Evolutionary conservation across 2,329 filamentous ascomycete species (phyloP).

Genomic region (Cyanodermella asteris): DNA sequence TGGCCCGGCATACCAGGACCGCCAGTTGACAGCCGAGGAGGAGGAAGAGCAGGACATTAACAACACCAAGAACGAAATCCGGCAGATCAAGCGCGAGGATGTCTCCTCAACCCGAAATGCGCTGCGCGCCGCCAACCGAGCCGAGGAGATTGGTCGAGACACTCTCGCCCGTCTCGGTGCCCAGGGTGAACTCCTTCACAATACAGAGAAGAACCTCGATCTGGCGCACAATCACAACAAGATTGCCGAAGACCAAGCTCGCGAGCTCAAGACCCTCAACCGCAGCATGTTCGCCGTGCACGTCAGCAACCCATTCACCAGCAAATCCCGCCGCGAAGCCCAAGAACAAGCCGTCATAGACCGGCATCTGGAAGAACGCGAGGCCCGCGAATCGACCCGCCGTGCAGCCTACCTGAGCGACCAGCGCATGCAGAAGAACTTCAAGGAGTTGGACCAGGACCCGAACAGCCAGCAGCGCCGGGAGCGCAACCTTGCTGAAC

Average conservation of each 20-base stretch:
- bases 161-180: constrained; percentile 52
- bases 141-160: constrained; percentile 47
- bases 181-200: constrained; percentile 62
- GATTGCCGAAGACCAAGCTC: constrained; percentile 56
- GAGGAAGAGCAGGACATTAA: constrained; percentile 54
- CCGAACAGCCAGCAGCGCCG: constrained; percentile 28
- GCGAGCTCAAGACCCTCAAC: constrained; percentile 68
- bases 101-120: constrained; percentile 51
- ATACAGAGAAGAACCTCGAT: constrained; percentile 57
- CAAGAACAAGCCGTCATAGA: constrained; percentile 49
- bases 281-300: constrained; percentile 78
- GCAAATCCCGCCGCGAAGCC: constrained; percentile 38
- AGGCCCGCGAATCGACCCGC: constrained; percentile 32
- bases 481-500: constrained; percentile 35
- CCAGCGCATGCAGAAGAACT: constrained; percentile 41
- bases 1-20: constrained; percentile 32
- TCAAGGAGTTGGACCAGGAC: constrained; percentile 40
- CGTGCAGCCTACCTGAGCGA: constrained; percentile 27
- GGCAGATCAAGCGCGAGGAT: constrained; percentile 55
- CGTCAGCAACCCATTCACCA: constrained; percentile 57
- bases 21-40: constrained; percentile 62
- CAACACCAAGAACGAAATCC: constrained; percentile 52
- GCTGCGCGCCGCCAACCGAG: constrained; percentile 42
- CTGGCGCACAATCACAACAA: constrained; percentile 55
- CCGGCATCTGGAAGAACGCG: constrained; percentile 36